Percentiles rank a stretch among this genome's conserved stretches.
Evolutionary conservation across 164 flowering plant genomes (phyloP).

Genomic region (Platanus orientalis): DNA sequence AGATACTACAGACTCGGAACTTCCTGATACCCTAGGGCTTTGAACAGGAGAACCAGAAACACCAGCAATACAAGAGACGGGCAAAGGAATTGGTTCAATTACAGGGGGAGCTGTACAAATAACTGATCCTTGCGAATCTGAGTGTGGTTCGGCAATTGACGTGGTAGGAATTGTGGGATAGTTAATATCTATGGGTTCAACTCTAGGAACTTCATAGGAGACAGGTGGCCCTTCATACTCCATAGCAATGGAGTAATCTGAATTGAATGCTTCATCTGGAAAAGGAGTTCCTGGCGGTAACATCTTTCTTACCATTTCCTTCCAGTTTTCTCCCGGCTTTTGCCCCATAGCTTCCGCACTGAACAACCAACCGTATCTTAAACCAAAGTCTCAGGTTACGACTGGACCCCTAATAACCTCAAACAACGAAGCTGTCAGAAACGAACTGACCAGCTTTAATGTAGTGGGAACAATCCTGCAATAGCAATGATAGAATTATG

Average conservation of each 20-base stretch:
- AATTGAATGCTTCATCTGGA: constrained; percentile 42
- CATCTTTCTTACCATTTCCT: constrained; percentile 68
- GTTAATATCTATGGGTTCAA: constrained; percentile 58
- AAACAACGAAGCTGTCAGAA: background rate
- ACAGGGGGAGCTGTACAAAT: constrained; percentile 31
- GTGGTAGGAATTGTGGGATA: constrained; percentile 41
- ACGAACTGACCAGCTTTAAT: background rate
- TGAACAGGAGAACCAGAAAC: constrained; percentile 43
- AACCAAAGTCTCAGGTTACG: background rate
- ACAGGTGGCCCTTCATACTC: constrained; percentile 83
- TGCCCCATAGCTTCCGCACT: constrained; percentile 10
- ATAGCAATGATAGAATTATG: background rate
- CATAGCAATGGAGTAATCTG: constrained; percentile 82
- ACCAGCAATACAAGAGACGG: constrained; percentile 54
- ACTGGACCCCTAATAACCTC: background rate
- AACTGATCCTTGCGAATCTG: constrained; percentile 36
- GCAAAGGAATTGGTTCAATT: constrained; percentile 72
- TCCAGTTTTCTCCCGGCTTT: constrained; percentile 50
- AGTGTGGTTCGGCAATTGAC: constrained; percentile 37
- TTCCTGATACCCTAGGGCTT: constrained; percentile 62
- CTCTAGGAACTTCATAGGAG: constrained; percentile 61
- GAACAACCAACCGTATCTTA: background rate
- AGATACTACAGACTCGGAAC: constrained; percentile 82
- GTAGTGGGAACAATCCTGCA: background rate
- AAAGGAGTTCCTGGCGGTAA: constrained; percentile 79